phyloP scores from a whole-genome alignment of 2,329 filamentous ascomycete genomes.

The Fusarium sp. region DNA sequence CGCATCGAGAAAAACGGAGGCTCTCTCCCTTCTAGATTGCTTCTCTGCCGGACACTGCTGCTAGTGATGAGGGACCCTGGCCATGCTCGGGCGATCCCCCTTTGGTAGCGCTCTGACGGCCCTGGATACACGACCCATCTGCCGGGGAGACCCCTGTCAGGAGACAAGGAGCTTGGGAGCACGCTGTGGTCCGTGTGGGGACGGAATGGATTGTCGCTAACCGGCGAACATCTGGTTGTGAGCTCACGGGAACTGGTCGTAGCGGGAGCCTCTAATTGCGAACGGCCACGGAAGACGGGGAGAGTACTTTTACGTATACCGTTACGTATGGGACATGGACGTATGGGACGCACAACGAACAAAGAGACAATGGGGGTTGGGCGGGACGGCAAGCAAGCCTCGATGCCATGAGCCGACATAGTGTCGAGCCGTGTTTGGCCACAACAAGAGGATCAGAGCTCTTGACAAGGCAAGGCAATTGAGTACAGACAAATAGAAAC shows the following conservation, averaged over 20 bases:
- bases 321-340: no score
- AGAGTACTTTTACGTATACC: neutral
- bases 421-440: slow-evolving; percentile 24
- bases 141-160: slow-evolving; percentile 42
- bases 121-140: slow-evolving; percentile 24
- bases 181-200: slow-evolving; percentile 25
- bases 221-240: slow-evolving; percentile 17
- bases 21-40: slow-evolving; percentile 45
- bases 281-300: slow-evolving; percentile 19
- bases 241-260: slow-evolving; percentile 6
- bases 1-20: slow-evolving; percentile 23
- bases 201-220: slow-evolving; percentile 22
- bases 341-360: neutral
- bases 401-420: slow-evolving; percentile 33
- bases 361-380: slow-evolving; percentile 21
- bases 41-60: slow-evolving; percentile 41
- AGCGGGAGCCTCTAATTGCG: slow-evolving; percentile 3
- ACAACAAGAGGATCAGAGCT: neutral
- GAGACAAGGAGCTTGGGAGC: slow-evolving; percentile 38
- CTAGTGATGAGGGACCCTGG: slow-evolving; percentile 33
- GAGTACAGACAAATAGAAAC: no score
- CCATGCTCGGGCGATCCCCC: slow-evolving; percentile 40
- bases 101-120: slow-evolving; percentile 37
- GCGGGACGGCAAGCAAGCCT: slow-evolving; percentile 27
- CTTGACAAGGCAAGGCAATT: neutral